Base-by-base conservation (phyloP, 2,329 filamentous ascomycete species). In the Alternaria angustiovoidea region DNA sequence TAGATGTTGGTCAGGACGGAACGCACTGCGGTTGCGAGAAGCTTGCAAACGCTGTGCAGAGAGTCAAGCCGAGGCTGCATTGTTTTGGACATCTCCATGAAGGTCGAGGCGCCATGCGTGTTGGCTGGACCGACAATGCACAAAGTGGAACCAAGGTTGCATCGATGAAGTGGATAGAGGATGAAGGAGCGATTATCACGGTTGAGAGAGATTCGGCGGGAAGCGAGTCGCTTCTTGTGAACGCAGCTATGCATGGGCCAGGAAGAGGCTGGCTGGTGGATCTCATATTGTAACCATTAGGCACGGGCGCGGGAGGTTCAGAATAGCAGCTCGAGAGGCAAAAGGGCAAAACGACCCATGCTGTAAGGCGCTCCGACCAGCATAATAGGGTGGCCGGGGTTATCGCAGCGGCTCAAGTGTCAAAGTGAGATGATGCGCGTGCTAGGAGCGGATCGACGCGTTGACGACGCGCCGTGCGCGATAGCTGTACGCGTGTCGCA, bases 11-110 rank as follows among this genome's bases (percentile, higher is more conserved):
- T 24, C 16, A 41, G 0, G 22, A 51, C 18, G 59, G 51, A 16
- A 18, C 28, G 39, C 59, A 62, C 28, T 55, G 38, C 16, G 55
- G 55, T 8, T 59, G 59, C 47, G 26, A 51, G 22, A 59, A 51
- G 30, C 51, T 62, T 5, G 51, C 46, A 16, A 30, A 0, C 20
- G 42, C 42, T 0, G 36, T 38, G n/a, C 36, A 38, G n/a, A 38
- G 36, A 38, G 36, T n/a, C 8, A 38, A 38, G 36, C 36, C 36
- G 36, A 38, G 36, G n/a, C 6, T 38, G 36, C 16, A 38, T 38
- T 38, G 16, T n/a, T 38, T 38, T 38, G 36, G 36, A 4, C 36
- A 38, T 38, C 16, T 38, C n/a, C 36, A 38, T 4, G 36, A 38
- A 38, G 36, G 36, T n/a, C 16, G 36, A 18, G 36, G 36, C n/a